These are phyloP conservation scores for Plasmopara muralis DNA, from an alignment of 352 stramenopile species.

Conservation along the genomic window DNA sequence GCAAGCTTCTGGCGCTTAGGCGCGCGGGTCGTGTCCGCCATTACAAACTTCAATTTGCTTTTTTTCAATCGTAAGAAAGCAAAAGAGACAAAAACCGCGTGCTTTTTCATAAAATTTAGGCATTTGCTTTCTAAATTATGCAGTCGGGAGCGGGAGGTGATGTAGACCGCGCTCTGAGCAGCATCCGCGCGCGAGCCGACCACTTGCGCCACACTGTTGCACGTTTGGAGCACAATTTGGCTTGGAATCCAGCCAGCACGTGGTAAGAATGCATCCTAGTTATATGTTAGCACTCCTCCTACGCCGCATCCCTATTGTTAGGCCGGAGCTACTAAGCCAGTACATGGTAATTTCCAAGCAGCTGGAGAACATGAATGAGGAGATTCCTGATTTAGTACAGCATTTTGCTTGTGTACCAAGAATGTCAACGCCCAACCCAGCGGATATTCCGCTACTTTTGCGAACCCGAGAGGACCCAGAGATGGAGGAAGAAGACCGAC, in stretches of 20 bases:
- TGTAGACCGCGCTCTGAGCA: conserved; percentile 70
- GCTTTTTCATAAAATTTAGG: too few species aligned
- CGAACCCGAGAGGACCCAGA: conserved; percentile 78
- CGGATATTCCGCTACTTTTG: conserved; percentile 71
- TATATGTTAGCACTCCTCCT: not conserved
- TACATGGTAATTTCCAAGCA: conserved; percentile 86
- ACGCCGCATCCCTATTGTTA: conserved; percentile 10
- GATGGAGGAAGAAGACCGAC: conserved; percentile 76
- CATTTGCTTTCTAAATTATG: conserved; percentile 14
- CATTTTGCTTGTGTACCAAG: conserved; percentile 78
- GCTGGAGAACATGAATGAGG: conserved; percentile 85
- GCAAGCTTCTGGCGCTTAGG: conserved; percentile 24
- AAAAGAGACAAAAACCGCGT: too few species aligned
- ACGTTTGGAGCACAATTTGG: conserved; percentile 69
- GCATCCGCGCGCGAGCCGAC: conserved; percentile 72
- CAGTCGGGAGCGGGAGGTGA: conserved; percentile 41
- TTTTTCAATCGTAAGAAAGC: too few species aligned
- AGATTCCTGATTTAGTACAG: conserved; percentile 79
- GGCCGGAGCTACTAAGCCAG: conserved; percentile 76
- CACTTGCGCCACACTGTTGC: conserved; percentile 73
- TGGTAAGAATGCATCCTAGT: conserved; percentile 32
- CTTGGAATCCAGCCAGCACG: conserved; percentile 73
- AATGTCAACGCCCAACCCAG: conserved; percentile 73
- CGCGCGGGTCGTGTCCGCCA: conserved; percentile 12
- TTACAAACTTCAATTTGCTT: not conserved